Percentiles rank a stretch among this genome's conserved stretches.
Evolutionary conservation across 2,329 filamentous ascomycete species (phyloP).

Genomic region (Arthrobotrys iridis): DNA sequence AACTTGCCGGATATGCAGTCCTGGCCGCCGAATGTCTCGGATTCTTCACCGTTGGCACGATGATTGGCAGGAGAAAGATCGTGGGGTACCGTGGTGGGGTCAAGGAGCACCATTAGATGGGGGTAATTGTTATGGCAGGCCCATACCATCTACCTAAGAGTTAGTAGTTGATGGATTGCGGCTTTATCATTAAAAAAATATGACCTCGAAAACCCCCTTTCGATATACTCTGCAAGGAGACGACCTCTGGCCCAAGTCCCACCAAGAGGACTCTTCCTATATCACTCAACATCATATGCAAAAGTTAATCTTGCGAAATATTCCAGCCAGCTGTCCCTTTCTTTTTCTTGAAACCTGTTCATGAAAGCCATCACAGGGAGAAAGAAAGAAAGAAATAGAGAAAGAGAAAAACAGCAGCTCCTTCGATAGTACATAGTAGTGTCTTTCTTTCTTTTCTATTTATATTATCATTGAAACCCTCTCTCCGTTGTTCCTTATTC

Average conservation of each 20-base stretch:
- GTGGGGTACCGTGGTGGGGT: constrained; percentile 85
- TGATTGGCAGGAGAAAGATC: constrained; percentile 93
- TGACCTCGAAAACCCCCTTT: not conserved
- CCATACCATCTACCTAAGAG: not conserved
- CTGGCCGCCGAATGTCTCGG: constrained; percentile 86
- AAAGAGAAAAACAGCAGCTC: constrained; percentile 1
- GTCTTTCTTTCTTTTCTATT: not conserved
- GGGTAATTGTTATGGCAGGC: not conserved
- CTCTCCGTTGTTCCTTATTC: not conserved
- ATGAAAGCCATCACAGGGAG: too few relatives aligned
- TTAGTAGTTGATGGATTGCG: not conserved
- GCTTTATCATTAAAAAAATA: constrained; percentile 1
- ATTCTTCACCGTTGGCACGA: constrained; percentile 98
- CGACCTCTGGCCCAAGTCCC: too few relatives aligned
- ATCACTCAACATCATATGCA: constrained; percentile 22
- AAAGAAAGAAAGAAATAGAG: not conserved
- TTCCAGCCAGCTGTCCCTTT: not conserved
- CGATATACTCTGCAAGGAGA: not conserved
- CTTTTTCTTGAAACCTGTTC: not conserved
- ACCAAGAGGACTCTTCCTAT: not conserved
- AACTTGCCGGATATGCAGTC: constrained; percentile 78
- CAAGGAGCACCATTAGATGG: constrained; percentile 68
- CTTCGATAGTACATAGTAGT: constrained; percentile 51
- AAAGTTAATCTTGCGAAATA: constrained; percentile 19
- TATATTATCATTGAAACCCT: not conserved